Conservation (phyloP, 495 filamentous ascomycete species). For the Neurospora terricola region DNA sequence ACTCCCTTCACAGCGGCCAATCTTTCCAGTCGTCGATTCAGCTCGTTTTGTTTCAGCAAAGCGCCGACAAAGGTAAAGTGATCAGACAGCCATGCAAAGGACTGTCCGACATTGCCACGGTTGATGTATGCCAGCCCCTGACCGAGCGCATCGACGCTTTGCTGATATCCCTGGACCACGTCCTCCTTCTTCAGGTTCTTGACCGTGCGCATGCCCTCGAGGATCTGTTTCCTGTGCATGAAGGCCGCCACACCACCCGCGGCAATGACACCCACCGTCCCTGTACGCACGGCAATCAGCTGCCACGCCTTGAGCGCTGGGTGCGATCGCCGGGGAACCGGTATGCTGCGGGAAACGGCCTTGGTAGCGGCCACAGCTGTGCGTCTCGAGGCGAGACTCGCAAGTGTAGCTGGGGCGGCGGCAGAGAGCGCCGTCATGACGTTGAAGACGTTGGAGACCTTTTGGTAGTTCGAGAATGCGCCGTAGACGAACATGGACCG, state of each 20-base stretch:
- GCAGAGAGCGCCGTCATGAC: constrained; percentile 50
- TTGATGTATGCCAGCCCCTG: constrained; percentile 42
- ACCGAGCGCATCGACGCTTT: constrained; percentile 33
- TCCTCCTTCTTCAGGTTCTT: constrained; percentile 28
- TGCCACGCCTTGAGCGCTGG: constrained; percentile 59
- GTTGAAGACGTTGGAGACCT: constrained; percentile 64
- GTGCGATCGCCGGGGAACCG: constrained; percentile 21
- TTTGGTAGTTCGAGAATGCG: constrained; percentile 80
- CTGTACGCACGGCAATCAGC: constrained; percentile 73
- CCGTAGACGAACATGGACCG: constrained; percentile 84
- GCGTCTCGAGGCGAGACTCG: constrained; percentile 36
- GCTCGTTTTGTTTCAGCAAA: constrained; percentile 33
- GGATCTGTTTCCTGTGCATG: constrained; percentile 63
- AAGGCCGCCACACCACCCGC: constrained; percentile 85
- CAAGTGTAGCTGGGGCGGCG: constrained; percentile 35
- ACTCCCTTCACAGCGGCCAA: constrained; percentile 30
- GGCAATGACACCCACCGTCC: constrained; percentile 75
- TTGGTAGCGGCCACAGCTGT: constrained; percentile 18
- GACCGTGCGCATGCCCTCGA: constrained; percentile 41
- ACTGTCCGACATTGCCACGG: constrained; percentile 34
- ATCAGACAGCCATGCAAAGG: constrained; percentile 37
- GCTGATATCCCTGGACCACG: constrained; percentile 31
- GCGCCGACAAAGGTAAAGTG: constrained; percentile 40
- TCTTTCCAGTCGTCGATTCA: constrained; percentile 29
- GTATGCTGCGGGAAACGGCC: constrained; percentile 30